Percentiles rank a stretch among this genome's conserved stretches.
These are phyloP conservation scores for Pisolithus sp. DNA, from an alignment of 768 basidiomycete genomes.

Conservation along the genomic window DNA sequence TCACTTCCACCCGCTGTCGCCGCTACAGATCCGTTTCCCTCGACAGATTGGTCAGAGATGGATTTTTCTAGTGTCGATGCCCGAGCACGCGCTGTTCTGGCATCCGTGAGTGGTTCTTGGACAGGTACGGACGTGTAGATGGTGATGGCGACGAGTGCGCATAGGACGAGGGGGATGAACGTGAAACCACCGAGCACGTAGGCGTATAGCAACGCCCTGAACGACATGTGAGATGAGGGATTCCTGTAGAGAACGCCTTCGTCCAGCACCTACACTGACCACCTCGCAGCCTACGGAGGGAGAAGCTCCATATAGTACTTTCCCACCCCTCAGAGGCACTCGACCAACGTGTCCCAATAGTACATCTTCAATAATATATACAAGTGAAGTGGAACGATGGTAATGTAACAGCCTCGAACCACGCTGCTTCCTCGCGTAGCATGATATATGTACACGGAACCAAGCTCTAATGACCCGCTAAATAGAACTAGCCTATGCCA, in stretches of 20 bases:
- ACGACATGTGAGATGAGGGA: conserved; percentile 40
- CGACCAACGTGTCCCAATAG: background rate
- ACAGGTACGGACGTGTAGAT: conserved; percentile 86
- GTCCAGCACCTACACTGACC: background rate
- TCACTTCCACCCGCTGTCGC: conserved; percentile 25
- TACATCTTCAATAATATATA: background rate
- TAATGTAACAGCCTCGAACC: background rate
- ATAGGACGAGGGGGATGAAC: conserved; percentile 73
- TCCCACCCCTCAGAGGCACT: background rate
- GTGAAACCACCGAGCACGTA: conserved; percentile 90
- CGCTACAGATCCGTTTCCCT: conserved; percentile 7
- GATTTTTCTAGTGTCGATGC: background rate
- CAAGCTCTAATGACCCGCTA: background rate
- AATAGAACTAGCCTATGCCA: background rate
- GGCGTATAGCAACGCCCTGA: conserved; percentile 70
- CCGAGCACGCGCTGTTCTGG: conserved; percentile 17
- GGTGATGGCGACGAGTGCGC: conserved; percentile 50
- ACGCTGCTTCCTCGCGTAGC: background rate
- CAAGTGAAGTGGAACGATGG: background rate
- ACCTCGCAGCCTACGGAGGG: background rate
- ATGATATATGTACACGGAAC: background rate
- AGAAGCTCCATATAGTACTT: background rate
- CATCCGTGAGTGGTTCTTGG: conserved; percentile 37
- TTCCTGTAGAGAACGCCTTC: background rate
- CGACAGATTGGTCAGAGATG: background rate